Conservation (phyloP, 768 basidiomycete genomes). For the Tylopilus felleus region DNA sequence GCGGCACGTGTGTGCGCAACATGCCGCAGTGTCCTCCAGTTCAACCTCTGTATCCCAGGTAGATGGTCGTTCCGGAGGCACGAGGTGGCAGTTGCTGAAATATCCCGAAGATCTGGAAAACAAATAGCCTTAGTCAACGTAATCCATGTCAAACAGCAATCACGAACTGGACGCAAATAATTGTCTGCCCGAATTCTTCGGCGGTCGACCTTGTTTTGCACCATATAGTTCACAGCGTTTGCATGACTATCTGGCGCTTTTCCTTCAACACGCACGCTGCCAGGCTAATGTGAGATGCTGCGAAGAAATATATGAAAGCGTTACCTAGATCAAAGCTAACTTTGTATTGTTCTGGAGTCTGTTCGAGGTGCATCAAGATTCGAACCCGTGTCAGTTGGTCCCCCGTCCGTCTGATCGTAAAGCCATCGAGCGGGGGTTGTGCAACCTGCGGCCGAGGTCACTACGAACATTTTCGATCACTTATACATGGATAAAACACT, state of each 20-base stretch:
- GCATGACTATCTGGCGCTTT: conserved; percentile 78
- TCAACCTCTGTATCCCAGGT: conserved; percentile 90
- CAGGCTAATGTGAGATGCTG: too few species aligned
- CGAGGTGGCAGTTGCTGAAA: conserved; percentile 59
- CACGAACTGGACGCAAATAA: conserved; percentile 55
- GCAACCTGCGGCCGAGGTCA: conserved; percentile 58
- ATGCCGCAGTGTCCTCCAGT: conserved; percentile 72
- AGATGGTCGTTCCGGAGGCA: conserved; percentile 62
- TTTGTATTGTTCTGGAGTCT: conserved; percentile 84
- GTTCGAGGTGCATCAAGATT: conserved; percentile 79
- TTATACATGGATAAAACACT: not conserved
- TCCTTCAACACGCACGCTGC: conserved; percentile 71
- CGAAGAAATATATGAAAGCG: not conserved
- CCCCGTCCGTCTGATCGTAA: conserved; percentile 77
- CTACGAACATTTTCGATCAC: conserved; percentile 31
- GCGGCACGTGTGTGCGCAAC: conserved; percentile 38
- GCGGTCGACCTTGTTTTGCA: conserved; percentile 84
- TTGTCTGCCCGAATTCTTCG: conserved; percentile 68
- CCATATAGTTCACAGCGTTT: conserved; percentile 90
- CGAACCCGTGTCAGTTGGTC: conserved; percentile 75
- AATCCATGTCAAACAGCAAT: not conserved
- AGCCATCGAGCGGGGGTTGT: conserved; percentile 76
- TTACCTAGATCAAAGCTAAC: conserved; percentile 71
- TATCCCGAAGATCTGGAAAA: conserved; percentile 60
- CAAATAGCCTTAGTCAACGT: not conserved